Conservation (phyloP, 257 asterid genomes). For the Solanum megistacrolobum region DNA sequence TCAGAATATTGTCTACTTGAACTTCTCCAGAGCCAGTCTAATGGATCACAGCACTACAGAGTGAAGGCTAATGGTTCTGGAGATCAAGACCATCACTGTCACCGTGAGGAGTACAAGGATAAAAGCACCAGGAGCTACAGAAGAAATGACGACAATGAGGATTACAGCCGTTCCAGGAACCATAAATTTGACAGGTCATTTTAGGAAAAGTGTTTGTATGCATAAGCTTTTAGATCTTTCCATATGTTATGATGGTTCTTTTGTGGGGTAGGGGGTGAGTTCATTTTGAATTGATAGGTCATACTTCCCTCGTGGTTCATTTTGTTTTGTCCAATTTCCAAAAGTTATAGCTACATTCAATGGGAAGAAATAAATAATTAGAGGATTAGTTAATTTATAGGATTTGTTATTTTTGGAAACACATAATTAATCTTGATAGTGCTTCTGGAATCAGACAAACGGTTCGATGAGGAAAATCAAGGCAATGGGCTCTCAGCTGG, state of each 20-base stretch:
- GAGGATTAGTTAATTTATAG: neutral
- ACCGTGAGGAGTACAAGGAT: neutral
- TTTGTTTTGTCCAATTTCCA: neutral
- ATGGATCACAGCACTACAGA: constrained; percentile 22
- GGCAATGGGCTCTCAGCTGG: neutral
- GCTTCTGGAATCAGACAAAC: neutral
- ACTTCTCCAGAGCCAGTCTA: constrained; percentile 23
- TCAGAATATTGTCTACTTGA: neutral
- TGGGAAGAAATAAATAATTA: neutral
- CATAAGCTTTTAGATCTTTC: neutral
- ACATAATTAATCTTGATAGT: neutral
- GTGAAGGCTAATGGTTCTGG: constrained; percentile 19
- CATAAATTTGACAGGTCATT: constrained; percentile 40
- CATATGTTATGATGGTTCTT: neutral
- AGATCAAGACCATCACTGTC: constrained; percentile 8
- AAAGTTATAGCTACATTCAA: neutral
- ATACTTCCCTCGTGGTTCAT: neutral
- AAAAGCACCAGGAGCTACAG: constrained; percentile 17
- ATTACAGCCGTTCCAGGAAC: constrained; percentile 27
- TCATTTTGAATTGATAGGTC: neutral
- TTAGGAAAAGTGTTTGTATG: neutral
- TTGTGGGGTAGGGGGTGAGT: neutral
- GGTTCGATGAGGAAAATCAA: neutral
- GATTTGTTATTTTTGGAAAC: neutral
- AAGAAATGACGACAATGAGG: constrained; percentile 36